Conservation (phyloP, 139 green algal species). For the Asterochloris erici region DNA sequence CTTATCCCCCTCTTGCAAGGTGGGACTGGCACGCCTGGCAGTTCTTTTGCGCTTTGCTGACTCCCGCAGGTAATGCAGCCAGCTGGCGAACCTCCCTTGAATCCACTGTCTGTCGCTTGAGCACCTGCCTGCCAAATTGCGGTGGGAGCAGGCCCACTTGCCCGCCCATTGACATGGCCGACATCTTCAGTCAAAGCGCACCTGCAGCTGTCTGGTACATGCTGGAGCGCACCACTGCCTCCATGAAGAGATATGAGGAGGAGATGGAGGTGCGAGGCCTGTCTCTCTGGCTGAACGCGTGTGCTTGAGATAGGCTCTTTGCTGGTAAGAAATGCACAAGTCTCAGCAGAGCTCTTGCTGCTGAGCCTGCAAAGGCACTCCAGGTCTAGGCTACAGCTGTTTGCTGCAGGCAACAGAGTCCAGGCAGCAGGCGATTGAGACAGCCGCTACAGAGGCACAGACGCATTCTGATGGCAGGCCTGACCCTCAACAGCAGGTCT, state of each 20-base stretch:
- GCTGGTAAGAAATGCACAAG: not conserved
- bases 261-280: not conserved
- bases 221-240: too few relatives aligned
- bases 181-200: not conserved
- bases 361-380: not conserved
- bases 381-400: not conserved
- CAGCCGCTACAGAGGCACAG: not conserved
- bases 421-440: not conserved
- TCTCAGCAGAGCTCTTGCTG: not conserved
- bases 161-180: not conserved
- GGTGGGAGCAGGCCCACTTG: not conserved
- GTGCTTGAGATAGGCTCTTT: too few relatives aligned
- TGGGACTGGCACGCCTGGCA: conserved; percentile 15
- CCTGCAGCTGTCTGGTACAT: not conserved
- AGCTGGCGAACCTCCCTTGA: not conserved
- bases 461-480: not conserved
- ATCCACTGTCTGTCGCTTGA: not conserved
- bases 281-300: not conserved
- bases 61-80: not conserved
- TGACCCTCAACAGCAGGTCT: not conserved
- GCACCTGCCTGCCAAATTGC: not conserved
- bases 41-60: conserved; percentile 1
- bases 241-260: too few relatives aligned
- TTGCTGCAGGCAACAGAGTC: too few relatives aligned
- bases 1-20: not conserved